A percentile compares a stretch with the other conserved stretches of the same genome.
Conservation (phyloP, 768 basidiomycete genomes). For the Mycena kentingensis region DNA sequence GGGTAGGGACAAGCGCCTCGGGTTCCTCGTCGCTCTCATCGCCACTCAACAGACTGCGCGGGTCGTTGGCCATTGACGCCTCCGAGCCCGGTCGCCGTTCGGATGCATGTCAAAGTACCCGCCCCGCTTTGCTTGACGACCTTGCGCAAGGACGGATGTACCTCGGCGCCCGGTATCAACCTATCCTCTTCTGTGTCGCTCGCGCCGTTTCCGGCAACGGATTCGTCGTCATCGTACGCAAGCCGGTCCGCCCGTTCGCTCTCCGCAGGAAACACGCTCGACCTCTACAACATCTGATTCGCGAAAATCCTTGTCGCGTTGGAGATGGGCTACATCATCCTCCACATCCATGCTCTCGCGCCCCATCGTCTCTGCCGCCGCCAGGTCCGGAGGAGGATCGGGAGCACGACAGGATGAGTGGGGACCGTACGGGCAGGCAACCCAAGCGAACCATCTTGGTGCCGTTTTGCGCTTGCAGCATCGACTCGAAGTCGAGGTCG, state of each 20-base stretch:
- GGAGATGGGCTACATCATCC: conserved; percentile 37
- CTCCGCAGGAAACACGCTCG: conserved; percentile 45
- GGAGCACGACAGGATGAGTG: neutral
- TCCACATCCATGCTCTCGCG: conserved; percentile 25
- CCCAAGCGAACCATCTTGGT: conserved; percentile 48
- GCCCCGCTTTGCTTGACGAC: conserved; percentile 45
- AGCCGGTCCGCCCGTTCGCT: conserved; percentile 24
- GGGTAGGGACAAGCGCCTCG: conserved; percentile 1
- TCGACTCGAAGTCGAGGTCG: conserved; percentile 69
- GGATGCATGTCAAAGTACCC: conserved; percentile 84
- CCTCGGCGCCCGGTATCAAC: conserved; percentile 11
- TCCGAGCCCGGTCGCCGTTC: conserved; percentile 52
- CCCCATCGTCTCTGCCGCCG: conserved; percentile 49
- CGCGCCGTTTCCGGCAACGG: conserved; percentile 7
- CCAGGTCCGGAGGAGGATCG: conserved; percentile 41
- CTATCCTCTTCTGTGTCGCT: conserved; percentile 20
- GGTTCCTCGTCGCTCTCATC: conserved; percentile 34
- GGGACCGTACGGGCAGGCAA: neutral
- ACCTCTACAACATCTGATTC: conserved; percentile 55
- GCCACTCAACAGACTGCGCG: conserved; percentile 40
- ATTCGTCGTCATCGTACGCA: conserved; percentile 20
- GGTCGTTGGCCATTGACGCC: conserved; percentile 35
- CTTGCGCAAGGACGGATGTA: conserved; percentile 27
- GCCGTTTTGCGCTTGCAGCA: conserved; percentile 56
- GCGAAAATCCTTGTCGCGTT: conserved; percentile 36